A percentile compares a stretch with the other conserved stretches of the same genome.
Evolutionary conservation across 1,284 basidiomycete species (phyloP).

Genomic region (Cutaneotrichosporon sp.): DNA sequence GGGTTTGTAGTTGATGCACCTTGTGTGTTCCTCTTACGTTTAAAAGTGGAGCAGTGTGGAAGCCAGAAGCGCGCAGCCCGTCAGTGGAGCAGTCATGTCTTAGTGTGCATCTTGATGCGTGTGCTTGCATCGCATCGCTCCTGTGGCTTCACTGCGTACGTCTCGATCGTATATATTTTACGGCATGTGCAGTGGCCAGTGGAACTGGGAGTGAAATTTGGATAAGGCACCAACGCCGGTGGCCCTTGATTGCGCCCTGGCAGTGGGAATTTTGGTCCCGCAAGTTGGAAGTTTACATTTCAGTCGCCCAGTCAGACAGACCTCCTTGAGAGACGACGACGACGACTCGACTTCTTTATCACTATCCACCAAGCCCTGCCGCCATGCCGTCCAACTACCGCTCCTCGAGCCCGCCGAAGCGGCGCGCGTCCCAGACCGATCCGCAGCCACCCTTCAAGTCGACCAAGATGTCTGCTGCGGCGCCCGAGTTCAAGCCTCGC

Average conservation of each 20-base stretch:
- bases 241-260: not conserved
- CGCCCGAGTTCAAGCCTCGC: conserved; percentile 37
- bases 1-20: conserved; percentile 19
- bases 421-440: conserved; percentile 25
- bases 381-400: conserved; percentile 13
- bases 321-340: too few relatives aligned
- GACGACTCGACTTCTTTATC: not conserved
- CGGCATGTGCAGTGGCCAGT: too few relatives aligned
- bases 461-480: conserved; percentile 40
- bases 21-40: not conserved
- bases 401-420: conserved; percentile 23
- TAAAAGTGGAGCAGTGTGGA: too few relatives aligned
- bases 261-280: conserved; percentile 10
- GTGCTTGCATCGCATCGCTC: too few relatives aligned
- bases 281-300: not conserved
- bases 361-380: not conserved
- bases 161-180: too few relatives aligned
- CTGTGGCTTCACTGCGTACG: too few relatives aligned
- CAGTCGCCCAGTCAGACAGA: too few relatives aligned
- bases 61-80: too few relatives aligned
- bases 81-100: too few relatives aligned
- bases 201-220: not conserved
- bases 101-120: too few relatives aligned
- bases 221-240: too few relatives aligned
- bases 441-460: conserved; percentile 28